Percentiles rank a stretch among this genome's conserved stretches.
Evolutionary conservation across 306 rosid genomes (phyloP).

Genomic region (Prinsepia uniflora): DNA sequence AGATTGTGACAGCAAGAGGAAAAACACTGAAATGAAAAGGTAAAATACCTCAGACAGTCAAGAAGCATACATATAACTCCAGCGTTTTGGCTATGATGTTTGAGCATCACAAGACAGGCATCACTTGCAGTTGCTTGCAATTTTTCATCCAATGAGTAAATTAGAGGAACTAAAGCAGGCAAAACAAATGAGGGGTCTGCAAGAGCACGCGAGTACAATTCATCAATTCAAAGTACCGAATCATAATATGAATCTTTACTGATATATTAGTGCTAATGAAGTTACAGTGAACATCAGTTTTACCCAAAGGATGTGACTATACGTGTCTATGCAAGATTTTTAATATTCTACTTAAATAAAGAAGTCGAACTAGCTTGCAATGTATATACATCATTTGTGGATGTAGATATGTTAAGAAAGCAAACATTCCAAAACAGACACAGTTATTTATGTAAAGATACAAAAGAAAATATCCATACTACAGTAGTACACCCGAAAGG

Average conservation of each 20-base stretch:
- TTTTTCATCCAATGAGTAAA: conserved; percentile 51
- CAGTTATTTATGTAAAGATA: too few species aligned
- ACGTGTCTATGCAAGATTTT: not conserved
- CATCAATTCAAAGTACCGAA: conserved; percentile 17
- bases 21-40: conserved; percentile 10
- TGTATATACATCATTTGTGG: too few species aligned
- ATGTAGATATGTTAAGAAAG: too few species aligned
- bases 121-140: conserved; percentile 54
- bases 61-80: conserved; percentile 67
- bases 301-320: not conserved
- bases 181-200: conserved; percentile 77
- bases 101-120: conserved; percentile 60
- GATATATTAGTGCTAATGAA: conserved; percentile 5
- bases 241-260: conserved; percentile 1
- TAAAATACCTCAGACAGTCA: conserved; percentile 69
- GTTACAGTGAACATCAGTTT: not conserved
- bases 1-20: conserved; percentile 1
- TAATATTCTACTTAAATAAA: not conserved
- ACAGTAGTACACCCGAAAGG: not conserved
- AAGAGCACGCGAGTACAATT: conserved; percentile 24
- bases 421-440: too few species aligned
- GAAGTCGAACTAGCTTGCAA: not conserved
- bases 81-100: conserved; percentile 53
- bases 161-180: conserved; percentile 55
- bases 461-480: not conserved